A percentile compares a stretch with the other conserved stretches of the same genome.
Evolutionary conservation across 495 filamentous ascomycete species (phyloP).

Genomic region (Aspergillus bridgeri): DNA sequence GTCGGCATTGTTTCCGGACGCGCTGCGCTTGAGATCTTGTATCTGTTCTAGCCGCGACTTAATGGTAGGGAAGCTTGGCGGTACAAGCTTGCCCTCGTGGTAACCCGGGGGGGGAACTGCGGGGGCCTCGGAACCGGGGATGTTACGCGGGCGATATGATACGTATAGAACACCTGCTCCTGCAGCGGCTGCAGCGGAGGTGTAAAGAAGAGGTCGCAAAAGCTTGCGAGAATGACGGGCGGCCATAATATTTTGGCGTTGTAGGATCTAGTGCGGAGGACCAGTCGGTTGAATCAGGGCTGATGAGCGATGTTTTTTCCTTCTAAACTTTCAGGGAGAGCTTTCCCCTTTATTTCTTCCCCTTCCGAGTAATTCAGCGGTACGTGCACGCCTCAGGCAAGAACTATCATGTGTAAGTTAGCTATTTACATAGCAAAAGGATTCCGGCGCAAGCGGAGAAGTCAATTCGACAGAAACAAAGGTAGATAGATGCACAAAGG

Average conservation of each 20-base stretch:
- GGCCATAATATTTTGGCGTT: slow-evolving; percentile 47
- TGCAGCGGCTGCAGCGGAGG: slow-evolving; percentile 51
- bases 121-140: slow-evolving; percentile 76
- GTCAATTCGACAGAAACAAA: too few relatives aligned
- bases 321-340: neutral
- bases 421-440: too few relatives aligned
- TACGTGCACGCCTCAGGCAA: too few relatives aligned
- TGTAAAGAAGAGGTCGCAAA: slow-evolving; percentile 59
- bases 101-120: slow-evolving; percentile 80
- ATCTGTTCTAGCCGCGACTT: slow-evolving; percentile 65
- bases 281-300: neutral
- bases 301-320: neutral
- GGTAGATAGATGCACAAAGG: too few relatives aligned
- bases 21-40: slow-evolving; percentile 43
- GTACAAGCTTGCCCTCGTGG: slow-evolving; percentile 71
- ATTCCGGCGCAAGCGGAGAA: too few relatives aligned
- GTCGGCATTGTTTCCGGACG: slow-evolving; percentile 21
- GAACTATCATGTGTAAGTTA: too few relatives aligned
- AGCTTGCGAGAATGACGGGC: slow-evolving; percentile 54
- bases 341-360: too few relatives aligned
- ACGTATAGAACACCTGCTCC: slow-evolving; percentile 69
- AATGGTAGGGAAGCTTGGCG: slow-evolving; percentile 75
- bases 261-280: neutral
- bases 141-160: slow-evolving; percentile 78
- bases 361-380: too few relatives aligned